Evolutionary conservation across 2,329 filamentous ascomycete genomes (phyloP), one percentile per base, ranked within the genome.

Genomic region (Neofusicoccum umdonicola): DNA sequence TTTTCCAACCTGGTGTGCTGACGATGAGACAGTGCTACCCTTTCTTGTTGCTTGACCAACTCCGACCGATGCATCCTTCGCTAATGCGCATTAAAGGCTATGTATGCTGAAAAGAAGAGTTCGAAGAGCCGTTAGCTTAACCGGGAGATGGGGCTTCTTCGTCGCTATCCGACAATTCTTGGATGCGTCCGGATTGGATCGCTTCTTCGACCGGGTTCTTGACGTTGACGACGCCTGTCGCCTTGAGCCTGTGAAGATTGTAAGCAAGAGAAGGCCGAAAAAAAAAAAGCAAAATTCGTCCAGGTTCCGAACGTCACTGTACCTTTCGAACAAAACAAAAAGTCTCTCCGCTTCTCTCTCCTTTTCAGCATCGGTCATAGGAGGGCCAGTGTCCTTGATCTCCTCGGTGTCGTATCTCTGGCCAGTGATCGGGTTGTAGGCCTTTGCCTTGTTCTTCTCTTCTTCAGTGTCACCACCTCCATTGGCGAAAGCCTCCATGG

Each of bases 321-420:
- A 90, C 89, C 91, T 85, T 77, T 97, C 93, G 77, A 97, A 97
- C 3, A 97, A 80, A 12, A 97, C 92, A 79, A 96, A 97, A 0
- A 97, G 78, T 64, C 88, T 86, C 77, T 97, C 94, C 0, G 93
- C 94, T 74, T 99, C 95, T 65, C 91, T 84, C 76, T 97, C 91
- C 76, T 94, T 97, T 79, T 98, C 94, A 68, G 93, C 93, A 52
- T 91, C 82, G 0, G 90, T 95, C 94, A 98, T 97, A 56, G 90
- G 87, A 1, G 87, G 87, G 11, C 81, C 76, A 3, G 87, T 79
- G 6, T 86, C 80, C 6, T 81, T 78, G 17, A 48, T 17, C 62
- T 82, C 84, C 76, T 94, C 90, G 42, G 82, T 83, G 68, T 92
- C 89, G 58, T 92, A 73, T 68, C 89, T 88, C 76, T 97, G 93